phyloP scores from a whole-genome alignment of 1,284 basidiomycete species.

The Malassezia obtusa region DNA sequence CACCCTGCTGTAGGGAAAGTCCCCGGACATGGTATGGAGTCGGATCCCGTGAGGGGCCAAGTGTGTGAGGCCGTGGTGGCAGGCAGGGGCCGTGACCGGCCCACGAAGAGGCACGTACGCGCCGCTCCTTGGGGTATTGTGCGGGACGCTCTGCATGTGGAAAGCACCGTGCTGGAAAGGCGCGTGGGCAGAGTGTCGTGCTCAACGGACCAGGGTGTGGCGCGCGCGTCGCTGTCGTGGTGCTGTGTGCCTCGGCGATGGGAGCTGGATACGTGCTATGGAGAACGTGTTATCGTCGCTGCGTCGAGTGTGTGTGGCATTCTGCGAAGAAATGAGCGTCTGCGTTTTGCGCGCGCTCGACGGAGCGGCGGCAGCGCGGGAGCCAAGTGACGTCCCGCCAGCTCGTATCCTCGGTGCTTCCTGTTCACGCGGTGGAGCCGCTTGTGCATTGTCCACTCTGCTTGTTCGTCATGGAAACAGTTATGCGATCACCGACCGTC shows the following conservation, averaged over 20 bases:
- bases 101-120: too few species aligned
- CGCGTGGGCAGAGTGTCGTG: not conserved
- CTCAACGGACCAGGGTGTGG: not conserved
- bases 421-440: not conserved
- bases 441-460: not conserved
- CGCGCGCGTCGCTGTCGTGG: not conserved
- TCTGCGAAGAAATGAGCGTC: slow-evolving; percentile 17
- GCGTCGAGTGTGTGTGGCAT: not conserved
- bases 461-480: slow-evolving; percentile 16
- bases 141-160: not conserved
- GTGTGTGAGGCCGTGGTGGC: not conserved
- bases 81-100: not conserved
- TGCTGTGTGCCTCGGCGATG: not conserved
- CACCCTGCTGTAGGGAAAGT: slow-evolving; percentile 21
- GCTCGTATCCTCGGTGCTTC: not conserved
- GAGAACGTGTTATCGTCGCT: not conserved
- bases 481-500: slow-evolving; percentile 18
- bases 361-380: not conserved
- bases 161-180: not conserved
- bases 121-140: too few species aligned
- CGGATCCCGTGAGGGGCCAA: slow-evolving; percentile 2
- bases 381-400: not conserved
- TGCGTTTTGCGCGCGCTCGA: not conserved
- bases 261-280: not conserved
- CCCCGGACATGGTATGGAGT: slow-evolving; percentile 13